phyloP scores from a whole-genome alignment of 78 protist species.

The Paulinella micropora region DNA sequence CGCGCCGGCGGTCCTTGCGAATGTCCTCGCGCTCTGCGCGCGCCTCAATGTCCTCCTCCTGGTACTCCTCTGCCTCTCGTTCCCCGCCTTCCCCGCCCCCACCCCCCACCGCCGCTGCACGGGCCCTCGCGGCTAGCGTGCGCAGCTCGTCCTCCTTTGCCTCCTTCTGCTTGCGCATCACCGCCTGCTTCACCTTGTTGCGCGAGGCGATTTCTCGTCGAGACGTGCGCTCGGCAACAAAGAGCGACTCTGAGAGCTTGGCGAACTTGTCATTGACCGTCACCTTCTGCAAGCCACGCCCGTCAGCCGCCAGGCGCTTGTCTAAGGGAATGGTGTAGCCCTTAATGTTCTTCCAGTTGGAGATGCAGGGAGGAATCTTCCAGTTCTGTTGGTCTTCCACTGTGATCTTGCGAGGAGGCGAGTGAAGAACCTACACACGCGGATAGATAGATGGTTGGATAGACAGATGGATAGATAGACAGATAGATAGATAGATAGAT shows the following conservation, averaged over 20 bases:
- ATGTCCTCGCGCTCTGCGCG: slow-evolving; percentile 12
- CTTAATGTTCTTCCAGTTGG: slow-evolving; percentile 89
- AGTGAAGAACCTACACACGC: too few relatives aligned
- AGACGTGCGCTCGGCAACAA: slow-evolving; percentile 69
- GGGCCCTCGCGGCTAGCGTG: slow-evolving; percentile 30
- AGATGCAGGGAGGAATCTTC: slow-evolving; percentile 89
- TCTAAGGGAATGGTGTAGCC: slow-evolving; percentile 92
- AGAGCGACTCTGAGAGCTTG: slow-evolving; percentile 70
- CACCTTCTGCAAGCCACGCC: slow-evolving; percentile 57
- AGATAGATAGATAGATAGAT: too few relatives aligned
- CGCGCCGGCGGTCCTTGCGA: slow-evolving; percentile 10
- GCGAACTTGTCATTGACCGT: slow-evolving; percentile 71
- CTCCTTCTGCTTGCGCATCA: slow-evolving; percentile 44
- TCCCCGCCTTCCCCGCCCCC: slow-evolving; percentile 3
- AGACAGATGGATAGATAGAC: too few relatives aligned
- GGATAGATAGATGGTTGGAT: too few relatives aligned
- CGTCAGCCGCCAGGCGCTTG: slow-evolving; percentile 90
- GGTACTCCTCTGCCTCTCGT: background rate
- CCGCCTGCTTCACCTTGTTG: background rate
- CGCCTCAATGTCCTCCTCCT: slow-evolving; percentile 2
- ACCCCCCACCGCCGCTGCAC: slow-evolving; percentile 3
- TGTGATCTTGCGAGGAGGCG: slow-evolving; percentile 65
- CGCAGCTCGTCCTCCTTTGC: slow-evolving; percentile 48
- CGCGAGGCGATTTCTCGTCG: slow-evolving; percentile 61
- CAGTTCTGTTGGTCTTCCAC: slow-evolving; percentile 48